Percentiles rank a stretch among this genome's conserved stretches.
phyloP scores from a whole-genome alignment of 2,329 filamentous ascomycete genomes.

The Epichloe uncinata region DNA sequence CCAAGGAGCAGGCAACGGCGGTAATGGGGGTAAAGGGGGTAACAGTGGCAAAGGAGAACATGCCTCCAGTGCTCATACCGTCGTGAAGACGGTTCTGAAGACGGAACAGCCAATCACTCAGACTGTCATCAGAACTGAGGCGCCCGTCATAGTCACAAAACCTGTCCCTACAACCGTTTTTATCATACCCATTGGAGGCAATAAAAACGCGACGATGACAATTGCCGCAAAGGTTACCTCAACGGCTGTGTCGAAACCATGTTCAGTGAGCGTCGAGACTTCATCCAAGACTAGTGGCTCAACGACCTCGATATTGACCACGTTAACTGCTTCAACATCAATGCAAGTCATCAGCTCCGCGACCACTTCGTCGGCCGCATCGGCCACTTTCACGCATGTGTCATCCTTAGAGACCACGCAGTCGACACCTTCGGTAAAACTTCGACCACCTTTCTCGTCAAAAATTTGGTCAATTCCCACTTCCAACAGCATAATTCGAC shows the following conservation, averaged over 20 bases:
- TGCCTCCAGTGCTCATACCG: conserved; percentile 8
- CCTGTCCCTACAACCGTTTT: conserved; percentile 10
- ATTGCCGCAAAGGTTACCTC: conserved; percentile 1
- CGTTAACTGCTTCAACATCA: background rate
- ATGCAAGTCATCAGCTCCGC: background rate
- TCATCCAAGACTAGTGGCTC: background rate
- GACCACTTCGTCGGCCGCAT: background rate
- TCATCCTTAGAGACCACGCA: background rate
- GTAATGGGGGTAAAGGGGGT: conserved; percentile 3
- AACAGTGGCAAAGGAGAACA: conserved; percentile 6
- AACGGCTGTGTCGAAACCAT: background rate
- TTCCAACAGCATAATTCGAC: conserved; percentile 1
- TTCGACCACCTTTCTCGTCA: background rate
- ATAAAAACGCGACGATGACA: background rate
- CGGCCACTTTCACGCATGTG: background rate
- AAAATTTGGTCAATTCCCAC: conserved; percentile 1
- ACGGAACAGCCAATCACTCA: conserved; percentile 13
- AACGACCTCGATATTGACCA: background rate
- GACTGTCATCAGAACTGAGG: conserved; percentile 14
- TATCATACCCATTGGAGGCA: conserved; percentile 16
- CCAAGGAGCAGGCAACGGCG: conserved; percentile 3
- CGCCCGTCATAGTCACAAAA: conserved; percentile 10
- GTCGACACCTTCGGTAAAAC: background rate
- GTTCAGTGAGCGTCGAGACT: background rate
- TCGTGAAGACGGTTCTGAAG: conserved; percentile 18